phyloP scores from a whole-genome alignment of 2,329 filamentous ascomycete species.

The Trichoderma asperellum region DNA sequence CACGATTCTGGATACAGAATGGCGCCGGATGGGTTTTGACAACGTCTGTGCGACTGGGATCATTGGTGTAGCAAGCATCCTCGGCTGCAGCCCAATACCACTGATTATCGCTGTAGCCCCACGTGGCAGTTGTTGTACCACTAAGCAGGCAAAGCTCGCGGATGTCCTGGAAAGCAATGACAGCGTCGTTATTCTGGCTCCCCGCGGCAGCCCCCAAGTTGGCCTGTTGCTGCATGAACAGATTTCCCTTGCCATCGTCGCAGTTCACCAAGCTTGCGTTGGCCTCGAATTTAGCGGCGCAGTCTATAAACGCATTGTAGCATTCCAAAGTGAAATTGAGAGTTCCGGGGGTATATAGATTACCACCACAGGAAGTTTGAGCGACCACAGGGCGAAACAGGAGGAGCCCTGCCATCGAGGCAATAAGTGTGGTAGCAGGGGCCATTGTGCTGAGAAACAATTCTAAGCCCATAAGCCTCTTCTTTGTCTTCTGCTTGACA shows the following conservation, averaged over 20 bases:
- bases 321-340: slow-evolving; percentile 23
- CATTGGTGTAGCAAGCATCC: slow-evolving; percentile 21
- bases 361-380: slow-evolving; percentile 27
- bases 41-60: slow-evolving; percentile 12
- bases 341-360: slow-evolving; percentile 25
- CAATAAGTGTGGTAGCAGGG: not conserved
- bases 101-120: slow-evolving; percentile 29
- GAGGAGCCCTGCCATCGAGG: slow-evolving; percentile 7
- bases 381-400: slow-evolving; percentile 20
- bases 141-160: slow-evolving; percentile 27
- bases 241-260: slow-evolving; percentile 24
- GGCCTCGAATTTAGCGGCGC: not conserved
- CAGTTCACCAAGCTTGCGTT: slow-evolving; percentile 13
- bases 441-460: slow-evolving; percentile 8
- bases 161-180: slow-evolving; percentile 27
- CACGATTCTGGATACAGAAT: slow-evolving; percentile 28
- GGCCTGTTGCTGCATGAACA: slow-evolving; percentile 28
- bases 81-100: slow-evolving; percentile 27
- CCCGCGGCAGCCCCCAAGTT: slow-evolving; percentile 17
- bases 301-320: not conserved
- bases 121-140: slow-evolving; percentile 24
- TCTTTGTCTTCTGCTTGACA: not conserved
- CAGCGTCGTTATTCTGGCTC: slow-evolving; percentile 20
- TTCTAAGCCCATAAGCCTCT: not conserved
- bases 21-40: slow-evolving; percentile 20